Conservation (phyloP, 2,329 filamentous ascomycete species). For the Monosporascus sp. region DNA sequence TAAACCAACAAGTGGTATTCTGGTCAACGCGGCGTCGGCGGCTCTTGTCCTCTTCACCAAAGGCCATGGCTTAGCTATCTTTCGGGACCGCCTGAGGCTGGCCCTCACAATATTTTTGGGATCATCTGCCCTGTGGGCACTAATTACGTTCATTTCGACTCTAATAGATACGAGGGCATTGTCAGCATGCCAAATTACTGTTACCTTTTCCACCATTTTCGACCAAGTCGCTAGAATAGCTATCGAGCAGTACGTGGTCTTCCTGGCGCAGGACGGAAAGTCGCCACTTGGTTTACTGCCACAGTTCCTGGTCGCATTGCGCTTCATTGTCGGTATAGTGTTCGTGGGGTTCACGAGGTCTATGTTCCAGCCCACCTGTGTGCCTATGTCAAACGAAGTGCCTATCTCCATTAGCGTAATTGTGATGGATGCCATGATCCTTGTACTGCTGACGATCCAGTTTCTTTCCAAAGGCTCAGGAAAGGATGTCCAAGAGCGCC, state of each 20-base stretch:
- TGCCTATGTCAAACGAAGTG: slow-evolving; percentile 39
- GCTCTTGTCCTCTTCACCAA: slow-evolving; percentile 41
- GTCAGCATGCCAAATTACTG: slow-evolving; percentile 45
- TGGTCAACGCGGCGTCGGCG: slow-evolving; percentile 47
- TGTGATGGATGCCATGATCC: slow-evolving; percentile 39
- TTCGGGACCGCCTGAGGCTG: slow-evolving; percentile 58
- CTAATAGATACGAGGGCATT: slow-evolving; percentile 38
- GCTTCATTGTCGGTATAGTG: slow-evolving; percentile 48
- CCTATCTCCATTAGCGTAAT: slow-evolving; percentile 42
- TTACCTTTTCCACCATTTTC: slow-evolving; percentile 48
- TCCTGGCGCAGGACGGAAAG: slow-evolving; percentile 37
- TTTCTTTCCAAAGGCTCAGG: slow-evolving; percentile 34
- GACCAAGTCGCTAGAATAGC: slow-evolving; percentile 52
- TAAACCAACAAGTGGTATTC: slow-evolving; percentile 42
- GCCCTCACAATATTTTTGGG: slow-evolving; percentile 53
- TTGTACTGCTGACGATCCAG: slow-evolving; percentile 36
- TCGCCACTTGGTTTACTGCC: slow-evolving; percentile 33
- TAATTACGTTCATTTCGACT: slow-evolving; percentile 45
- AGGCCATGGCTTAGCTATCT: slow-evolving; percentile 43
- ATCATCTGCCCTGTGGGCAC: slow-evolving; percentile 48
- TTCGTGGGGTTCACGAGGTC: slow-evolving; percentile 51
- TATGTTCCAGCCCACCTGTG: slow-evolving; percentile 47
- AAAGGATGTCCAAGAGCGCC: slow-evolving; percentile 26
- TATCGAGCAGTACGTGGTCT: slow-evolving; percentile 50
- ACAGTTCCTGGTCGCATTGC: slow-evolving; percentile 41